Conservation (phyloP, 2,329 filamentous ascomycete species). For the Cercospora sesami region DNA sequence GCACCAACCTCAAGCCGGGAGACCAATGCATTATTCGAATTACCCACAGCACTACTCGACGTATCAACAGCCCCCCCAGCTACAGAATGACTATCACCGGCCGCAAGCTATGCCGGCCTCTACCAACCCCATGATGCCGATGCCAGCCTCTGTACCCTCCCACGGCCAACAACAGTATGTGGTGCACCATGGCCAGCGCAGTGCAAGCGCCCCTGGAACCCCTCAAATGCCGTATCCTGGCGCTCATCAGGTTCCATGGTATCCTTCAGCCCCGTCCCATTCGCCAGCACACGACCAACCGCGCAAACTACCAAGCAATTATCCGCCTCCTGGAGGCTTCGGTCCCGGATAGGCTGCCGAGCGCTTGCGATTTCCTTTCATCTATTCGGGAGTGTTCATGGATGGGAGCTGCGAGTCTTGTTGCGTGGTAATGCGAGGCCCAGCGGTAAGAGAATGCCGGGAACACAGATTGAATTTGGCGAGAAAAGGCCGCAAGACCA, state of each 20-base stretch:
- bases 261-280: slow-evolving; percentile 3
- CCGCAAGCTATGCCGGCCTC: background rate
- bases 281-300: background rate
- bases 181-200: slow-evolving; percentile 16
- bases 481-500: background rate
- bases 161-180: slow-evolving; percentile 13
- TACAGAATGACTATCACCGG: slow-evolving; percentile 2
- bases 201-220: slow-evolving; percentile 9
- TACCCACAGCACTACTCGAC: slow-evolving; percentile 5
- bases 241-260: slow-evolving; percentile 13
- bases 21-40: slow-evolving; percentile 15
- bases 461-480: background rate
- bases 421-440: background rate
- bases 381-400: background rate
- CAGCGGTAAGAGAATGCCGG: background rate
- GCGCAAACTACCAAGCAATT: slow-evolving; percentile 7
- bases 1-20: background rate
- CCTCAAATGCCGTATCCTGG: slow-evolving; percentile 6
- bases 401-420: background rate
- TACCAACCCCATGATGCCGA: slow-evolving; percentile 1
- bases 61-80: slow-evolving; percentile 4
- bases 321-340: background rate
- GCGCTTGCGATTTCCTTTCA: background rate
- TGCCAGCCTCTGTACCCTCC: background rate
- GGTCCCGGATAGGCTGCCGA: background rate